Evolutionary conservation across 352 stramenopile species (phyloP).

Genomic region (Globisporangium splendens): DNA sequence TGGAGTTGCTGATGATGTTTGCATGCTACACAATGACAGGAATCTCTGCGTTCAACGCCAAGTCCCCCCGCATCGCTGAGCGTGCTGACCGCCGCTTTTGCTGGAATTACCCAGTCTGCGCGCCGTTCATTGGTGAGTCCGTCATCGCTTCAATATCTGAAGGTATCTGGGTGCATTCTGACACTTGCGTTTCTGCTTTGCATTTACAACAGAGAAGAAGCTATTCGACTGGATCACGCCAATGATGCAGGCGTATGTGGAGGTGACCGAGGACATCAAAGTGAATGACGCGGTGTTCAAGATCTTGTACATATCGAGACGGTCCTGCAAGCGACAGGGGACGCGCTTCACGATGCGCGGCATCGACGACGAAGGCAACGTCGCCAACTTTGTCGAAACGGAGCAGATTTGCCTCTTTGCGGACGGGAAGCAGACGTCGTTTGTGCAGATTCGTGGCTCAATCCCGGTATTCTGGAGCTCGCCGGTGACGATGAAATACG

Average conservation of each 20-base stretch:
- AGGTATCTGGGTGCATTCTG: no score
- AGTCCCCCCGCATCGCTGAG: conserved; percentile 49
- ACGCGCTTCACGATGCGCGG: conserved; percentile 92
- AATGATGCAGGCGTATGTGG: conserved; percentile 73
- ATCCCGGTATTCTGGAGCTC: conserved; percentile 94
- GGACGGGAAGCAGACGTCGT: conserved; percentile 52
- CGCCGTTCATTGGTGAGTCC: conserved; percentile 45
- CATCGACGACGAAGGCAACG: conserved; percentile 87
- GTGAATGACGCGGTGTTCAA: conserved; percentile 53
- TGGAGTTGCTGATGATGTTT: not conserved
- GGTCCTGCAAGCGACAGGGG: conserved; percentile 79
- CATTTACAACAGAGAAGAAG: conserved; percentile 46
- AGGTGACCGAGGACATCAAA: conserved; percentile 42
- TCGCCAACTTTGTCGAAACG: conserved; percentile 95
- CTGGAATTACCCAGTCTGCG: conserved; percentile 88
- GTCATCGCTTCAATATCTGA: not conserved
- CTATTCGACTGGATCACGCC: conserved; percentile 76
- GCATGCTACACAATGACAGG: conserved; percentile 21
- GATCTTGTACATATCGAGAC: conserved; percentile 70
- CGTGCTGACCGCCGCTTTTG: conserved; percentile 90
- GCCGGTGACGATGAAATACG: conserved; percentile 91
- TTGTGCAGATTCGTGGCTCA: conserved; percentile 90
- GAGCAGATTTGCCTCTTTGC: conserved; percentile 90
- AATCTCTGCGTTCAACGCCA: conserved; percentile 48
- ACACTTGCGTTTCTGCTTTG: not conserved